These are phyloP conservation scores for Lentinula boryana DNA, from an alignment of 768 basidiomycete species.

Conservation along the genomic window DNA sequence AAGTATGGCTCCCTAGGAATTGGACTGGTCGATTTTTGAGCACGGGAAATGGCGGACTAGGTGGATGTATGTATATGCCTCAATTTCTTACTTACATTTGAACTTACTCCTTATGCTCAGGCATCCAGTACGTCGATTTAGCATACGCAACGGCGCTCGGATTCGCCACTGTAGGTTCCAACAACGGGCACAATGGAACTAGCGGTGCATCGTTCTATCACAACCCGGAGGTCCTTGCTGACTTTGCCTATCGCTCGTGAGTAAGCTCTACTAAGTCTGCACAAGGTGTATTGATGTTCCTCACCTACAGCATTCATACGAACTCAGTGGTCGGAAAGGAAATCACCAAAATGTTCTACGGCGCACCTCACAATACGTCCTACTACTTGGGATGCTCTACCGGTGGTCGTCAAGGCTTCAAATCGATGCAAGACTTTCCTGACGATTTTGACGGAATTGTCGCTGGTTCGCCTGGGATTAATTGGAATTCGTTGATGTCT, in stretches of 20 bases:
- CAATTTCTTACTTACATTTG: not conserved
- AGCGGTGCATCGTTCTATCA: slow-evolving; percentile 11
- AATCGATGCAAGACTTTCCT: slow-evolving; percentile 14
- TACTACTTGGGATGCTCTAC: slow-evolving; percentile 18
- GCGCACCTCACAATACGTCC: slow-evolving; percentile 9
- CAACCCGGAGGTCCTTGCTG: slow-evolving; percentile 14
- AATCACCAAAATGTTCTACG: slow-evolving; percentile 13
- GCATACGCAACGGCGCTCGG: slow-evolving; percentile 9
- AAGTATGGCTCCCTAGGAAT: slow-evolving; percentile 11
- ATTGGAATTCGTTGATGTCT: not conserved
- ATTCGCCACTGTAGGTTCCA: slow-evolving; percentile 13
- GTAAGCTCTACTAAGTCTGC: not conserved
- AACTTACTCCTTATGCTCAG: not conserved
- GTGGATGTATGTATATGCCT: slow-evolving; percentile 6
- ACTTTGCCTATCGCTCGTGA: slow-evolving; percentile 13
- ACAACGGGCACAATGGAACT: slow-evolving; percentile 15
- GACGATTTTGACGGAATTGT: slow-evolving; percentile 19
- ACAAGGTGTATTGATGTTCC: not conserved
- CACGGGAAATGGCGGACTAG: slow-evolving; percentile 8
- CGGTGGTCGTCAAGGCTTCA: slow-evolving; percentile 17
- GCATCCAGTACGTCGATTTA: slow-evolving; percentile 12
- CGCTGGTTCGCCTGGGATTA: slow-evolving; percentile 15
- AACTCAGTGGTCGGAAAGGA: slow-evolving; percentile 12
- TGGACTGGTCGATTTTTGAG: slow-evolving; percentile 10
- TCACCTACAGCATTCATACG: slow-evolving; percentile 9